Base-by-base conservation (phyloP, 2,329 filamentous ascomycete species). In the Biscogniauxia mediterranea region DNA sequence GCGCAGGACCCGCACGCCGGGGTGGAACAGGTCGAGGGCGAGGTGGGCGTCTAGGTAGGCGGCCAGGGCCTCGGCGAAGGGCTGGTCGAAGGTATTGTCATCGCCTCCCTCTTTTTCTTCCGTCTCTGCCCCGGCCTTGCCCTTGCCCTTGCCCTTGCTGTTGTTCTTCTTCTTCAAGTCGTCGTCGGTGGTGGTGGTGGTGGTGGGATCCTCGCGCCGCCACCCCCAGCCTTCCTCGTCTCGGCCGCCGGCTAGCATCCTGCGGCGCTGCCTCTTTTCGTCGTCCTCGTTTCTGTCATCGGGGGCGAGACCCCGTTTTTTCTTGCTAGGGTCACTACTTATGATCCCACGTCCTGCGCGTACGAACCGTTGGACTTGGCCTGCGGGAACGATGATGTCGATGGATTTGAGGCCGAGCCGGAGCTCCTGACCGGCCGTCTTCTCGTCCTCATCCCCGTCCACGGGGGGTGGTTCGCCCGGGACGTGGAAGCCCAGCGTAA, bases 161-260 rank as follows among this genome's bases (percentile, higher is more conserved):
- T 9, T 32, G 7, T 13, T 32, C 7, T 13, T 28, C 8, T 28
- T 32, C 7, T 32, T 32, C 11, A 32, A 23, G 23, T 23, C 23
- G 23, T 23, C 23, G 11, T 21, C 17, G n/a, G n/a, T n/a, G n/a
- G n/a, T n/a, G n/a, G n/a, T n/a, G n/a, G n/a, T n/a, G n/a, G 19
- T 23, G 42, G 23, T 23, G 23, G 32, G 19, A 26, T 54, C 52
- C n/a, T 59, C 56, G 32, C 7, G 54, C 54, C 78, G 75, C 83
- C 83, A 85, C 2, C 69, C 76, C 83, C 83, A 85, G 3, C 83
- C 82, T 58, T 85, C 81, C 61, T 85, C 82, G 8, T 75, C 70
- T 59, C 79, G 76, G 11, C 75, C 75, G 0, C 82, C 81, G 1
- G 81, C 81, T 1, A 84, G 71, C 52, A 73, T 77, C n/a, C 78